Evolutionary conservation across 2,329 filamentous ascomycete genomes (phyloP), one percentile per base, ranked within the genome.

Genomic region (Xylariaceae sp.): DNA sequence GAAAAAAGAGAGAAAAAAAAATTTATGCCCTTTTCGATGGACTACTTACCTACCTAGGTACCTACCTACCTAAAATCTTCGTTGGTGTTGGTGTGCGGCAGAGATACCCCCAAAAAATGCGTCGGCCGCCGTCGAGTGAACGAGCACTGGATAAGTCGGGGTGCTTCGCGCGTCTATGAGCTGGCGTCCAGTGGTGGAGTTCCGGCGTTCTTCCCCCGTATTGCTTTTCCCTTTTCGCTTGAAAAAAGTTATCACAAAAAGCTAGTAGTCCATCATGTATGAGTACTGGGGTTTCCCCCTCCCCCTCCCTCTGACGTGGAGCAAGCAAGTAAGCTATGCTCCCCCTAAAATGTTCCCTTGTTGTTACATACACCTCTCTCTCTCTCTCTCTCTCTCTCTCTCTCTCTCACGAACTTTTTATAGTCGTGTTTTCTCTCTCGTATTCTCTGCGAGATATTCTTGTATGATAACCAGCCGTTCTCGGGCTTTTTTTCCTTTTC

Each of bases 81-180:
- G 29, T 50, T 19, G 20, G 50, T 60, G 48, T 48, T 48, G 49
- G 43, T 37, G 54, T 44, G 42, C 19, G n/a, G 41, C 43, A 41
- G 49, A 63, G 58, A 63, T 63, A 61, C 60, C 60, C 59, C 41
- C 44, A 19, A 50, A 42, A 56, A 32, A 55, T 53, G 20, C 41
- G 43, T 59, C 47, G 29, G 41, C 48, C 20, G 52, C 52, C 44
- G 26, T 60, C 55, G n/a, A 50, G 47, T 40, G 40, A 53, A 46
- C 26, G 51, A 49, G 44, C 20, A 37, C 45, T 10, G 10, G 26
- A 18, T 26, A 48, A 40, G 43, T 14, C 9, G 10, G 40, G 47
- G 47, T n/a, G n/a, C n/a, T n/a, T 50, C 20, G 23, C 40, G 26
- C 9, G 37, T 53, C n/a, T 48, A 48, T 16, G 19, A 19, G n/a